Percentiles rank a stretch among this genome's conserved stretches.
Evolutionary conservation across 1,284 basidiomycete genomes (phyloP).

Genomic region (Stereum hirsutum): DNA sequence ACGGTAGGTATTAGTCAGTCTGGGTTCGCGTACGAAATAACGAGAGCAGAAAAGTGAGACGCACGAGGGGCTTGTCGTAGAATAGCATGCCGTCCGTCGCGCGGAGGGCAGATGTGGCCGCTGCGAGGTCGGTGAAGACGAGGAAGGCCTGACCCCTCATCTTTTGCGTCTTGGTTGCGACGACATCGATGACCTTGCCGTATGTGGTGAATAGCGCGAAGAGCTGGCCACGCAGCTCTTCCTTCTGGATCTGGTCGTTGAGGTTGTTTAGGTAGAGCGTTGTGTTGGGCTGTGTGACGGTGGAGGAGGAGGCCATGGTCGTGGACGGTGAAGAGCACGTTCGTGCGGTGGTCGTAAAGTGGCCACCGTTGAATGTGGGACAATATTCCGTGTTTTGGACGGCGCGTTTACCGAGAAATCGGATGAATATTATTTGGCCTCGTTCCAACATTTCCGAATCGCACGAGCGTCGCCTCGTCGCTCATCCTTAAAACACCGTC

Average conservation of each 20-base stretch:
- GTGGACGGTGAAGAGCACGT: constrained; percentile 5
- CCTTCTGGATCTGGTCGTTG: constrained; percentile 91
- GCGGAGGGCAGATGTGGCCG: constrained; percentile 86
- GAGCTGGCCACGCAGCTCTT: constrained; percentile 79
- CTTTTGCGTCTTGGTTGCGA: constrained; percentile 82
- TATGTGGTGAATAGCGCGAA: constrained; percentile 90
- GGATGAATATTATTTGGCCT: too few species aligned
- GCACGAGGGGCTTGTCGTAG: constrained; percentile 86
- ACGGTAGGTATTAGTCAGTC: constrained; percentile 9
- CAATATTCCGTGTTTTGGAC: too few species aligned
- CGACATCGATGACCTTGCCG: constrained; percentile 88
- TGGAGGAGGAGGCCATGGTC: constrained; percentile 31
- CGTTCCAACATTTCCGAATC: too few species aligned
- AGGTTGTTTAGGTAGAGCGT: constrained; percentile 95
- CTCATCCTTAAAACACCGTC: background rate
- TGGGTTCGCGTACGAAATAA: constrained; percentile 8
- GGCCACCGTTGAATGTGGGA: too few species aligned
- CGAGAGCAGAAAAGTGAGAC: constrained; percentile 27
- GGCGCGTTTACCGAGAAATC: too few species aligned
- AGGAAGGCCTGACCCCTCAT: constrained; percentile 97
- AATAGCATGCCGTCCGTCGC: constrained; percentile 88
- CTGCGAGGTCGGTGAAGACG: constrained; percentile 84
- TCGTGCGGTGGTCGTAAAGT: too few species aligned
- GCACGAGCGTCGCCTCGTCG: too few species aligned
- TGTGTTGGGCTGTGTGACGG: constrained; percentile 61